Base-by-base conservation (phyloP, 2,329 filamentous ascomycete genomes). In the Cercospora sojina region DNA sequence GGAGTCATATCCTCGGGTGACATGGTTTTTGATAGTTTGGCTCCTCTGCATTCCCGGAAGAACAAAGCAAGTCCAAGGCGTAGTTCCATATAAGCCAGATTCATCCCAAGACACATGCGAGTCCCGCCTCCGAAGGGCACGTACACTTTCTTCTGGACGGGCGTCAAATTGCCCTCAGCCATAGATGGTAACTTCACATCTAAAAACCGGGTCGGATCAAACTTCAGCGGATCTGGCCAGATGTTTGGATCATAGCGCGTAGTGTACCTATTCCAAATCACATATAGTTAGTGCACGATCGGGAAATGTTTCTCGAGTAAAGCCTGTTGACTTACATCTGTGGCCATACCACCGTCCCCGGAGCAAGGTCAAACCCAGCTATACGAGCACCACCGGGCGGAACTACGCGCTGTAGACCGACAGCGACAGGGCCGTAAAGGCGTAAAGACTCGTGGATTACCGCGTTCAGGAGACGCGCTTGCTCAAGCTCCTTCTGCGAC, bases 381-480 rank as follows among this genome's bases (percentile, higher is more conserved):
- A 69, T 69, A 18, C 49, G 65, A 47, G 70, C 70, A 13, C 79
- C 79, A n/a, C 75, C 72, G 10, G 71, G 62, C 4, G 79, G 79
- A 3, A 78, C 75, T 3, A 76, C 73, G n/a, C 79, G 74, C 27
- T 78, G 78, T 12, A 80, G 69, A 32, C 73, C 75, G 16, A 75
- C 74, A 1, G 79, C 78, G 3, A 77, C 78, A 49, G 67, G 59
- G 25, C 76, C 75, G 62, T 79, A 77, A 20, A 80, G 64, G 1
- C 79, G 75, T 49, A 79, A 65, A 1, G 79, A 79, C 59, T 81
- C 80, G 32, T 79, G 72, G n/a, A 81, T 77, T 1, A 79, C 77
- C 2, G 75, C 76, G 58, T 80, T 77, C 9, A 80, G 68, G 2
- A 77, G 20, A 6, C 78, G 75, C 16, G 75, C 69, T 2, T 65